phyloP scores from a whole-genome alignment of 306 rosid genomes.

The Psophocarpus tetragonolobus region DNA sequence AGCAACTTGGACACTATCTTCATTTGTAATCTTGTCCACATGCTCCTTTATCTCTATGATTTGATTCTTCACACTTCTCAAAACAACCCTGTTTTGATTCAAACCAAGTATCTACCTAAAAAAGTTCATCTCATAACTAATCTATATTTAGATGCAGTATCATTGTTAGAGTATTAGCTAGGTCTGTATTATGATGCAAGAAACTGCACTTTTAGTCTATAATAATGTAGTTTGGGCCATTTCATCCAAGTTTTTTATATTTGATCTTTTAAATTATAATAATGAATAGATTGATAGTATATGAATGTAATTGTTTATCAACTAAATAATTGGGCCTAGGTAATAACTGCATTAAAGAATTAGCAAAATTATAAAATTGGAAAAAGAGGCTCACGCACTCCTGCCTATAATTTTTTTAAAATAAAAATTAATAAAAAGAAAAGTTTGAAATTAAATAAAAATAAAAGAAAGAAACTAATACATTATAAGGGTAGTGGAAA shows the following conservation, averaged over 20 bases:
- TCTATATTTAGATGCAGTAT: background rate
- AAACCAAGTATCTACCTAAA: background rate
- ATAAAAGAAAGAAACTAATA: too few species aligned
- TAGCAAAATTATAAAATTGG: background rate
- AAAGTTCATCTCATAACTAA: background rate
- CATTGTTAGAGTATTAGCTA: background rate
- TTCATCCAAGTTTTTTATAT: background rate
- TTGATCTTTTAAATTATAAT: background rate
- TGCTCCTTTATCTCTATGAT: constrained; percentile 29
- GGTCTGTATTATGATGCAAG: background rate
- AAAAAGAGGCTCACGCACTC: too few species aligned
- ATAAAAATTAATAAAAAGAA: background rate
- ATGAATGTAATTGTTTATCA: background rate
- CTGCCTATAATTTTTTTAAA: too few species aligned
- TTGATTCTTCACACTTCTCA: background rate
- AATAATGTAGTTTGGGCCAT: background rate
- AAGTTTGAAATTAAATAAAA: too few species aligned
- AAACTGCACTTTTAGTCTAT: background rate
- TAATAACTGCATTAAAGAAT: too few species aligned
- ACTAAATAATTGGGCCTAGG: background rate
- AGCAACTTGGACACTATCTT: constrained; percentile 27
- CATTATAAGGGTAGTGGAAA: too few species aligned
- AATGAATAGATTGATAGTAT: background rate
- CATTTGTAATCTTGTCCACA: constrained; percentile 28
- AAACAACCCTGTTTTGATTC: background rate